Conservation (phyloP, 306 rosid species). For the Castanopsis chinensis region DNA sequence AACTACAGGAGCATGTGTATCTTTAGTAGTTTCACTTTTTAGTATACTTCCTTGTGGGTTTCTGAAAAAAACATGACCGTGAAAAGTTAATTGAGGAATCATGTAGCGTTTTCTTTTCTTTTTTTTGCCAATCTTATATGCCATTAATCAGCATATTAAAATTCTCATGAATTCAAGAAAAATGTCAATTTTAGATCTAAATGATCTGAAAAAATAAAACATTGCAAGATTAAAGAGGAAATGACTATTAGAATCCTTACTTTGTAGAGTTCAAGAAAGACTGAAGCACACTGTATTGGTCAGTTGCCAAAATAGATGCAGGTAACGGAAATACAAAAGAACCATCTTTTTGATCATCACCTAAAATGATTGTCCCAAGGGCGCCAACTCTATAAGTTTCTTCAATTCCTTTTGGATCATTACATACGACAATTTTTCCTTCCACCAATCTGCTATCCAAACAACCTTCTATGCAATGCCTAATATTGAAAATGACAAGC, state of each 20-base stretch:
- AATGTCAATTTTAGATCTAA: too few species aligned
- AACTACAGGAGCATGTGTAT: constrained; percentile 9
- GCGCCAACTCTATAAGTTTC: constrained; percentile 15
- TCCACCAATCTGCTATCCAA: constrained; percentile 8
- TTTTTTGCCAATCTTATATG: too few species aligned
- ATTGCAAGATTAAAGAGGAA: too few species aligned
- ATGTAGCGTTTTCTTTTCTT: neutral
- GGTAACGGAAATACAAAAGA: constrained; percentile 6
- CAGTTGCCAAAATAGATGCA: neutral
- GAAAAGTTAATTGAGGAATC: neutral
- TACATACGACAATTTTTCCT: constrained; percentile 41
- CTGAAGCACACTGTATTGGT: neutral
- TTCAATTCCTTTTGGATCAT: neutral
- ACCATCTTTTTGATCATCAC: neutral
- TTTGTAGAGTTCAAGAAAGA: neutral
- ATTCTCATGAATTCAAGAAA: too few species aligned
- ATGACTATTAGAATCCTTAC: neutral
- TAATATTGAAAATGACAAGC: neutral
- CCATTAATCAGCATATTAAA: too few species aligned
- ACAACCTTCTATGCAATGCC: neutral
- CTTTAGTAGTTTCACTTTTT: neutral
- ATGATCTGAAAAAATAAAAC: too few species aligned
- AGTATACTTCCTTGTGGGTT: constrained; percentile 3
- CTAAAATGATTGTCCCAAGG: constrained; percentile 5
- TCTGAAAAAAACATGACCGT: neutral